Conservation (phyloP, 768 basidiomycete species). For the Coprinopsis sp. region DNA sequence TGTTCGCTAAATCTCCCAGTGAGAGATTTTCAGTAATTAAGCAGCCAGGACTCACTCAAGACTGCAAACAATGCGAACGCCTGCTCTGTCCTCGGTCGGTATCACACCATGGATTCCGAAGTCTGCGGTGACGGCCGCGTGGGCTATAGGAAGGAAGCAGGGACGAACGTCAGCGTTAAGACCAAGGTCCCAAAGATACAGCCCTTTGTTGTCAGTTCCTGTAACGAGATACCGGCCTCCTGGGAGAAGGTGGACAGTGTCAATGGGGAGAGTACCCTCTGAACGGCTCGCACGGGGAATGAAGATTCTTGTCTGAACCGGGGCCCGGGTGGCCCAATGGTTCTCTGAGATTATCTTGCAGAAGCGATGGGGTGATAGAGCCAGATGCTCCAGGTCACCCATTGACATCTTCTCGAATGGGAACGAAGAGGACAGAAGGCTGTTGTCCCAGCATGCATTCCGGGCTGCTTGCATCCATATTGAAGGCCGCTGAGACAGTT, state of each 20-base stretch:
- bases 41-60: background rate
- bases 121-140: background rate
- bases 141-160: background rate
- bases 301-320: too few relatives aligned
- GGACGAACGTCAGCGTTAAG: background rate
- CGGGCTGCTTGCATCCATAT: background rate
- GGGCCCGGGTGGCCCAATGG: background rate
- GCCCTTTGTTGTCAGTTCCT: background rate
- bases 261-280: too few relatives aligned
- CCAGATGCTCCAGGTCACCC: background rate
- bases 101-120: background rate
- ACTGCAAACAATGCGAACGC: background rate
- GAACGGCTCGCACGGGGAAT: too few relatives aligned
- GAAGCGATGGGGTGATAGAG: background rate
- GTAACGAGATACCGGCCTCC: background rate
- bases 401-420: background rate
- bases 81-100: background rate
- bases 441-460: background rate
- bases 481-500: background rate
- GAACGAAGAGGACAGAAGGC: background rate
- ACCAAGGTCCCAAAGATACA: background rate
- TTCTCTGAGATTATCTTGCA: background rate
- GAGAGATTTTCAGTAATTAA: background rate
- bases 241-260: background rate
- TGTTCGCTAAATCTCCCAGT: background rate